Percentiles rank a stretch among this genome's conserved stretches.
Conservation (phyloP, 495 filamentous ascomycete genomes). For the Evansstolkia leycettana region DNA sequence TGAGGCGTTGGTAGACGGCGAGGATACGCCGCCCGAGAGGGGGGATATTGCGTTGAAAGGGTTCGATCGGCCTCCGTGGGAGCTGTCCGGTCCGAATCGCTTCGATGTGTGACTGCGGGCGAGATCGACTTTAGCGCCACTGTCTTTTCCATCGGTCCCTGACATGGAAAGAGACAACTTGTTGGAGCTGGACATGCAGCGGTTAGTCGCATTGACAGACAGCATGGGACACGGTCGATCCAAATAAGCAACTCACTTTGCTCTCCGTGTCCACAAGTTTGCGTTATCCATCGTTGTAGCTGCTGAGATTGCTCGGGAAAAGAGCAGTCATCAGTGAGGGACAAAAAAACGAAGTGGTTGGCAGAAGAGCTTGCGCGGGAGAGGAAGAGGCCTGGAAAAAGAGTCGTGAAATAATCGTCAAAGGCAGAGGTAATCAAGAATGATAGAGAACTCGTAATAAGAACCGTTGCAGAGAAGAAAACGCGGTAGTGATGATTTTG, state of each 20-base stretch:
- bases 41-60: conserved; percentile 77
- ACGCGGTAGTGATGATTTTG: too few species aligned
- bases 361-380: conserved; percentile 1
- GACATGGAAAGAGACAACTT: conserved; percentile 84
- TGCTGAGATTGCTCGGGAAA: conserved; percentile 28
- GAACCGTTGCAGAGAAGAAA: too few species aligned
- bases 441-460: conserved; percentile 4
- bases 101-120: conserved; percentile 55
- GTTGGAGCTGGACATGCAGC: conserved; percentile 44
- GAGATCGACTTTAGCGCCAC: conserved; percentile 45
- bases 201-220: conserved; percentile 1
- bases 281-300: conserved; percentile 48
- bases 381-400: conserved; percentile 11
- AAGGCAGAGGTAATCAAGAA: conserved; percentile 9
- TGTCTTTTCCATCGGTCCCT: conserved; percentile 45
- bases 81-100: conserved; percentile 65
- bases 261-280: conserved; percentile 81
- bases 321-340: conserved; percentile 28
- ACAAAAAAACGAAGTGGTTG: neutral
- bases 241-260: conserved; percentile 62
- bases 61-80: conserved; percentile 67
- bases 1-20: conserved; percentile 77
- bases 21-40: conserved; percentile 56
- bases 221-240: neutral
- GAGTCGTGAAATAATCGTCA: conserved; percentile 9